Percentiles rank a stretch among this genome's conserved stretches.
Conservation (phyloP, 768 basidiomycete genomes). For the Butyriboletus loyo region DNA sequence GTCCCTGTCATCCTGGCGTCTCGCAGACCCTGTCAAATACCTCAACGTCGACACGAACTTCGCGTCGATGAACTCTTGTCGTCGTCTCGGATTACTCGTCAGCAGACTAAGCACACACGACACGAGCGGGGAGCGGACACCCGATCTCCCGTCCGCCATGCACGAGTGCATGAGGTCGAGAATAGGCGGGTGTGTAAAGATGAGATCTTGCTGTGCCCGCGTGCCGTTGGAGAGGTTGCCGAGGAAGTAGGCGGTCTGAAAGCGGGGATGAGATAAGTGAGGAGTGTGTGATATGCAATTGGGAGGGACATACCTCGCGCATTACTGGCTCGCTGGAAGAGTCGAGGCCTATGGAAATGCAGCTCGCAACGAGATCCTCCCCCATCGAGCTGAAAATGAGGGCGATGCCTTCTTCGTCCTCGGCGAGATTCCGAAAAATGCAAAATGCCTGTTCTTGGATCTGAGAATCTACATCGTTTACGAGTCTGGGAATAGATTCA, state of each 20-base stretch:
- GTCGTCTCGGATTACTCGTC: slow-evolving; percentile 35
- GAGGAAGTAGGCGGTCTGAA: slow-evolving; percentile 55
- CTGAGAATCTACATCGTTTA: slow-evolving; percentile 49
- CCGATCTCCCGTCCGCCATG: slow-evolving; percentile 56
- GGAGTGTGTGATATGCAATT: neutral
- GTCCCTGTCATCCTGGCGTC: slow-evolving; percentile 52
- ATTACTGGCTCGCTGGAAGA: slow-evolving; percentile 53
- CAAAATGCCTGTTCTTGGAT: slow-evolving; percentile 72
- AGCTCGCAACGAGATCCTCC: slow-evolving; percentile 41
- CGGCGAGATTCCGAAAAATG: slow-evolving; percentile 64
- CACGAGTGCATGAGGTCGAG: slow-evolving; percentile 53
- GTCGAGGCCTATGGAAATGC: slow-evolving; percentile 47
- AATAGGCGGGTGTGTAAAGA: slow-evolving; percentile 51
- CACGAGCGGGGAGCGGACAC: slow-evolving; percentile 59
- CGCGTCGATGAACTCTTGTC: slow-evolving; percentile 40
- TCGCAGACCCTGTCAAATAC: slow-evolving; percentile 27
- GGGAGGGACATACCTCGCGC: slow-evolving; percentile 40
- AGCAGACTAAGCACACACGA: slow-evolving; percentile 59
- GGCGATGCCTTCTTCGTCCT: slow-evolving; percentile 60
- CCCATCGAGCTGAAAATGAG: slow-evolving; percentile 57
- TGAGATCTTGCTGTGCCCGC: slow-evolving; percentile 45
- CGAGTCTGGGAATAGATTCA: slow-evolving; percentile 38
- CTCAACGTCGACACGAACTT: slow-evolving; percentile 45
- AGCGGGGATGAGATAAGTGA: neutral
- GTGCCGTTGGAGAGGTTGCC: slow-evolving; percentile 69